Conservation (phyloP, 2,329 filamentous ascomycete species). For the Pseudopithomyces maydicus region DNA sequence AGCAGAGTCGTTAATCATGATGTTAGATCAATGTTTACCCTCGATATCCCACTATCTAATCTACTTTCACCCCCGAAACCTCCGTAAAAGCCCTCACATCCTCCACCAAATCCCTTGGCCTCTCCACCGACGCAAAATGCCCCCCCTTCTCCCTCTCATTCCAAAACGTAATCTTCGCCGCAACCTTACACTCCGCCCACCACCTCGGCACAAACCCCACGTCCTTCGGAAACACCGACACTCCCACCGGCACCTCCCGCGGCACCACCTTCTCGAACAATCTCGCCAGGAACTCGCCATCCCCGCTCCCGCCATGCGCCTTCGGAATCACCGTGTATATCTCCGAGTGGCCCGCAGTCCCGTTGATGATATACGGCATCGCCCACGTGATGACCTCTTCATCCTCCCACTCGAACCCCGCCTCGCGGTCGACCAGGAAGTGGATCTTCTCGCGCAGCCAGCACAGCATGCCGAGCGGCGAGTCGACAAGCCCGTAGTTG, state of each 20-base stretch:
- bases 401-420: slow-evolving; percentile 72
- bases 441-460: slow-evolving; percentile 85
- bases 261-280: not conserved
- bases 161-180: not conserved
- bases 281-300: not conserved
- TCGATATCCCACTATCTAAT: too few relatives aligned
- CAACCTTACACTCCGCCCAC: not conserved
- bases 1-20: too few relatives aligned
- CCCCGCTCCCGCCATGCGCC: not conserved
- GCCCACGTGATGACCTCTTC: slow-evolving; percentile 80
- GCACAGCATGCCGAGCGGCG: slow-evolving; percentile 70
- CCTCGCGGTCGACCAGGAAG: slow-evolving; percentile 66
- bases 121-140: not conserved
- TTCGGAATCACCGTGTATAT: not conserved
- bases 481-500: slow-evolving; percentile 71
- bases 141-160: not conserved
- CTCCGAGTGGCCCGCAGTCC: not conserved
- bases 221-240: not conserved
- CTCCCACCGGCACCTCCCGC: not conserved
- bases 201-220: not conserved
- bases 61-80: too few relatives aligned
- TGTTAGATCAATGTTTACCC: too few relatives aligned
- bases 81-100: not conserved
- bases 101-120: not conserved
- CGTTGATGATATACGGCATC: slow-evolving; percentile 25